These are phyloP conservation scores for Nephelium lappaceum DNA, from an alignment of 345 rosid genomes.

Conservation along the genomic window DNA sequence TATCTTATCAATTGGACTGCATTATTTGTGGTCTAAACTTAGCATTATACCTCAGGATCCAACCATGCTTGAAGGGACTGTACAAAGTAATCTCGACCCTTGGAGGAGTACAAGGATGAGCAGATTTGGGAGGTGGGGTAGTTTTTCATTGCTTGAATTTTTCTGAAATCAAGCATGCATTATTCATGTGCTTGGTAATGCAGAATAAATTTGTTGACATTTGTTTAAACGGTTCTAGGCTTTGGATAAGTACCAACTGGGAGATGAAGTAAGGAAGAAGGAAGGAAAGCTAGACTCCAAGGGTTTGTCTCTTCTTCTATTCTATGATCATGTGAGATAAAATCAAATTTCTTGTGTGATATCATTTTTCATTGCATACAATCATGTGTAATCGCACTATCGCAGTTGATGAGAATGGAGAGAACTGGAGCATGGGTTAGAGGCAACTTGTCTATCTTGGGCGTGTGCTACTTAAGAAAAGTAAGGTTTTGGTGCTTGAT, in stretches of 20 bases:
- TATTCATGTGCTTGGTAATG: neutral
- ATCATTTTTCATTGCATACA: neutral
- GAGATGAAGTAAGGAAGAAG: constrained; percentile 57
- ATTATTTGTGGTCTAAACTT: constrained; percentile 58
- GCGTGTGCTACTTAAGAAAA: constrained; percentile 51
- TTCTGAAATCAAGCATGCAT: neutral
- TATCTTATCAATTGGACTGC: constrained; percentile 58
- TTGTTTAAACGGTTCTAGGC: constrained; percentile 34
- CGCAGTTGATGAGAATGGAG: constrained; percentile 58
- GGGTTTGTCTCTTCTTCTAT: constrained; percentile 28
- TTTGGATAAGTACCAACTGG: constrained; percentile 57
- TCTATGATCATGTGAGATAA: neutral
- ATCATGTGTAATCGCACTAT: neutral
- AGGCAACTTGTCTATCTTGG: constrained; percentile 66
- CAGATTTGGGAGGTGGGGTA: constrained; percentile 58
- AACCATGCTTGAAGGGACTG: constrained; percentile 70
- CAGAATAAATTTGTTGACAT: neutral
- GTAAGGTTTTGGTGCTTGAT: constrained; percentile 61
- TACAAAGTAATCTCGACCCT: constrained; percentile 62
- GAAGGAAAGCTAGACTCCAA: constrained; percentile 49
- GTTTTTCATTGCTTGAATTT: constrained; percentile 13
- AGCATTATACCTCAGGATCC: constrained; percentile 77
- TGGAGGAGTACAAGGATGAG: constrained; percentile 54
- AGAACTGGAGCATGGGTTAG: constrained; percentile 74
- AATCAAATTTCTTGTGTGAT: neutral